Evolutionary conservation across 202 grass and related monocot genomes (phyloP), one percentile per base, ranked within the genome.

Genomic region (Setaria italica): DNA sequence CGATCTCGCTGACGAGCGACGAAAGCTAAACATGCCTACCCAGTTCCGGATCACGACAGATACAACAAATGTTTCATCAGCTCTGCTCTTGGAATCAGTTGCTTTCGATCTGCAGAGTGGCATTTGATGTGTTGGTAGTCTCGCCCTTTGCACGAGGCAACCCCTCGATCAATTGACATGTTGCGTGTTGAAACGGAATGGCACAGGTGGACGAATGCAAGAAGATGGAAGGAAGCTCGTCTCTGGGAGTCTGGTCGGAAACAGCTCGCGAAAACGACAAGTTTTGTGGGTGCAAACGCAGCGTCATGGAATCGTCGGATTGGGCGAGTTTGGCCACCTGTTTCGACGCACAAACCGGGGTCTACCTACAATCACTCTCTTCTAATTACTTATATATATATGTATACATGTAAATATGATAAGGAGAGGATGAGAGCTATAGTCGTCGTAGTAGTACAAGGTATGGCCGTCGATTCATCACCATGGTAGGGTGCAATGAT

Each of bases 301-400:
- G 5, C 49, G 50, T n/a, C 47, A 66, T 60, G 72, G 63, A 34
- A 54, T 41, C 43, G 6, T 11, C 19, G 64, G 71, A 76, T 80
- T 84, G 85, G 80, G 15, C 15, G 85, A 80, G 85, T 84, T 80
- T 90, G 89, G 89, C 89, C 80, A 87, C 60, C 89, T 90, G 88
- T 84, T 76, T 29, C 11, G 33, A 46, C 17, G 75, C 88, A 78
- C 11, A 39, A 69, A 9, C 59, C 19, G 51, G 42, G 34, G 74
- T 55, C 69, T 62, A 73, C 42, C 14, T 1, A 4, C 45, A 84
- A 87, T 83, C 62, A 54, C 58, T 53, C 67, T 34, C 79, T 25
- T 50, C 16, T 35, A 54, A 30, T 12, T 21, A 58, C 55, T 58
- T 20, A 7, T 3, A 20, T 57, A 20, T 57, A 8, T n/a, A 56